Conservation (phyloP, 768 basidiomycete species). For the Tricholoma hemisulphureum region DNA sequence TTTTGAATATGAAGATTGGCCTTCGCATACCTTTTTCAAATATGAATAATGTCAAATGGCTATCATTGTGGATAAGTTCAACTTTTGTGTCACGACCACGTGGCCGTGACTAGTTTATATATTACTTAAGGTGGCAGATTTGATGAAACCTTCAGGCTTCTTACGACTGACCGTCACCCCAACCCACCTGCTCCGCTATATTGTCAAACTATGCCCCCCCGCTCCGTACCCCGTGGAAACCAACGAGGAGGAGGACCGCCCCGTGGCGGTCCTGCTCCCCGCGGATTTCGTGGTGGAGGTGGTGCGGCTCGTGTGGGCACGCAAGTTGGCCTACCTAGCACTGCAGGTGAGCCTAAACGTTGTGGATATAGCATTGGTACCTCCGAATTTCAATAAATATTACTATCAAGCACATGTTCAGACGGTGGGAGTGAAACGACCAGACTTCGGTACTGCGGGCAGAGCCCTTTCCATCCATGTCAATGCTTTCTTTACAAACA, state of each 20-base stretch:
- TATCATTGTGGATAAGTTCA: too few species aligned
- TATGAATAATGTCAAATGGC: too few species aligned
- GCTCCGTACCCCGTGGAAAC: conserved; percentile 16
- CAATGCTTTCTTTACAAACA: conserved; percentile 12
- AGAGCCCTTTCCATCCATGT: conserved; percentile 24
- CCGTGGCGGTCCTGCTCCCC: conserved; percentile 1
- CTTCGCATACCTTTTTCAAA: too few species aligned
- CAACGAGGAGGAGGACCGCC: conserved; percentile 20
- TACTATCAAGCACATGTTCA: conserved; percentile 20
- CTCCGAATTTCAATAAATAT: conserved; percentile 9
- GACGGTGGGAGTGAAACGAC: conserved; percentile 35
- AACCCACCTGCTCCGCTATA: conserved; percentile 4
- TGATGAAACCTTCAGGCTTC: neutral
- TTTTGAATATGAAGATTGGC: too few species aligned
- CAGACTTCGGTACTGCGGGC: conserved; percentile 33
- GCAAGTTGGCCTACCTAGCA: conserved; percentile 25
- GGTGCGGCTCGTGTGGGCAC: conserved; percentile 31
- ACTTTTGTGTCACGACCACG: neutral
- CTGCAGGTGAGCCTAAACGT: conserved; percentile 28
- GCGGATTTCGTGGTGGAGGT: conserved; percentile 20
- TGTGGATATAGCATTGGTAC: neutral
- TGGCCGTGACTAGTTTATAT: neutral
- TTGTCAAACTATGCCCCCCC: conserved; percentile 16
- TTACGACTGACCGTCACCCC: neutral
- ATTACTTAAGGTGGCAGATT: neutral